These are phyloP conservation scores for Thermothielavioides terrestris DNA, from an alignment of 495 filamentous ascomycete genomes.

Conservation along the genomic window DNA sequence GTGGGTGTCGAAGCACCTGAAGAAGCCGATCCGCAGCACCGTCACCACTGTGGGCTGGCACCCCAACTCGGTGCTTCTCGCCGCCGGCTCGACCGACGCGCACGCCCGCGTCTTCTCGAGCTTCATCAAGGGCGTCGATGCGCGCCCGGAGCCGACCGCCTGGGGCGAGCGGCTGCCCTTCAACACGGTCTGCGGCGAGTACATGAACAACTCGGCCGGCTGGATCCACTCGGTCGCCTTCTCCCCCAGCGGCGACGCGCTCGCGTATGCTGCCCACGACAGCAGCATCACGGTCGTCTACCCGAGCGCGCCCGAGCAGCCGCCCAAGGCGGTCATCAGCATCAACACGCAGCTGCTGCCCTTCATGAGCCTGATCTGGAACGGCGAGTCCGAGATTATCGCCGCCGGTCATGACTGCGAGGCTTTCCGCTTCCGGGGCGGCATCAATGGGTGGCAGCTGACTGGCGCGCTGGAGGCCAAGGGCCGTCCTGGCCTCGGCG, in stretches of 20 bases:
- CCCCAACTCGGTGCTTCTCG: conserved; percentile 90
- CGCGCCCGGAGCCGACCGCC: conserved; percentile 73
- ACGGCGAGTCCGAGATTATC: conserved; percentile 84
- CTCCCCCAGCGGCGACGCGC: conserved; percentile 80
- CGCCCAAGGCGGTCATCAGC: conserved; percentile 78
- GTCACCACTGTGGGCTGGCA: conserved; percentile 94
- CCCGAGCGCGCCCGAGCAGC: conserved; percentile 83
- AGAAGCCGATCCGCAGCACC: conserved; percentile 95
- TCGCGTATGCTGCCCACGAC: conserved; percentile 89
- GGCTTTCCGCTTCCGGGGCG: conserved; percentile 82
- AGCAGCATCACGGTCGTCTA: conserved; percentile 95
- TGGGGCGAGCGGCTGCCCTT: conserved; percentile 96
- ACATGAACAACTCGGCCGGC: conserved; percentile 84
- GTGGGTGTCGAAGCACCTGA: conserved; percentile 99
- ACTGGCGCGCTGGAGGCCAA: conserved; percentile 76
- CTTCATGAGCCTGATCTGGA: conserved; percentile 89
- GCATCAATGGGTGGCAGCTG: conserved; percentile 74
- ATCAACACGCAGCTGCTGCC: conserved; percentile 83
- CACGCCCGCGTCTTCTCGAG: conserved; percentile 91
- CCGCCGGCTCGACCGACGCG: conserved; percentile 92
- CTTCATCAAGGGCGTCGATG: conserved; percentile 92
- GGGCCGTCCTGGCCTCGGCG: conserved; percentile 50
- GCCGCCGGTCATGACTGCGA: conserved; percentile 96
- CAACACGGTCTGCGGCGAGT: conserved; percentile 97
- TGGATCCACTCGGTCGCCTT: conserved; percentile 92